Evolutionary conservation across 768 basidiomycete species (phyloP).

Genomic region (Lactifluus subvellereus): DNA sequence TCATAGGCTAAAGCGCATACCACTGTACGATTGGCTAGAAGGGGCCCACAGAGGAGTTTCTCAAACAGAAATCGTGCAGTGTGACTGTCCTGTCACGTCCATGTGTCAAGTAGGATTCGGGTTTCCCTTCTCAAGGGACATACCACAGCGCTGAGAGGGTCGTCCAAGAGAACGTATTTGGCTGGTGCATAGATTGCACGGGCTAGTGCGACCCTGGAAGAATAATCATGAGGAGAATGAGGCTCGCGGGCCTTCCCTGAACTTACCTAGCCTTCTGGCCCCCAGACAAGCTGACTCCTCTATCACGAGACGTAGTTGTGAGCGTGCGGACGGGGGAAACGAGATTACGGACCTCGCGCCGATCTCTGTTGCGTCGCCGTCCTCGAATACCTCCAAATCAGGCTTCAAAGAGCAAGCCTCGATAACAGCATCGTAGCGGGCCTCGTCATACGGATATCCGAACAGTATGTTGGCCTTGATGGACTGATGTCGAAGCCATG

Average conservation of each 20-base stretch:
- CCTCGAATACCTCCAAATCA: slow-evolving; percentile 79
- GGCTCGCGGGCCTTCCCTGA: background rate
- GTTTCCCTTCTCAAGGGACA: slow-evolving; percentile 28
- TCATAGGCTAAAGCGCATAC: slow-evolving; percentile 31
- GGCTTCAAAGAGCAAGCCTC: slow-evolving; percentile 77
- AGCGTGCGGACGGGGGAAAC: background rate
- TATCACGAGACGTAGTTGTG: slow-evolving; percentile 24
- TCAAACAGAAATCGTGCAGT: slow-evolving; percentile 60
- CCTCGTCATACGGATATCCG: slow-evolving; percentile 50
- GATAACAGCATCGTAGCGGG: slow-evolving; percentile 69
- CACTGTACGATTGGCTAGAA: slow-evolving; percentile 64
- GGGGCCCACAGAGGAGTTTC: slow-evolving; percentile 57
- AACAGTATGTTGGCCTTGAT: slow-evolving; percentile 62
- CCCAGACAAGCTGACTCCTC: slow-evolving; percentile 71
- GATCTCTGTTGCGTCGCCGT: slow-evolving; percentile 83
- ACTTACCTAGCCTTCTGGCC: slow-evolving; percentile 74
- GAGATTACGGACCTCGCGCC: slow-evolving; percentile 49
- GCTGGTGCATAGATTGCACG: slow-evolving; percentile 67
- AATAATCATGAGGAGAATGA: background rate
- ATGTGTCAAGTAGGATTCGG: background rate
- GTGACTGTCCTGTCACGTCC: slow-evolving; percentile 50
- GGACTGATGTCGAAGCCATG: slow-evolving; percentile 41
- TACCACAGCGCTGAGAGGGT: slow-evolving; percentile 78
- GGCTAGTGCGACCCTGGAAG: slow-evolving; percentile 67
- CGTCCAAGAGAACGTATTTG: slow-evolving; percentile 62